These are phyloP conservation scores for Sporopachydermia quercuum DNA, from an alignment of 805 yeast genomes.

Conservation along the genomic window DNA sequence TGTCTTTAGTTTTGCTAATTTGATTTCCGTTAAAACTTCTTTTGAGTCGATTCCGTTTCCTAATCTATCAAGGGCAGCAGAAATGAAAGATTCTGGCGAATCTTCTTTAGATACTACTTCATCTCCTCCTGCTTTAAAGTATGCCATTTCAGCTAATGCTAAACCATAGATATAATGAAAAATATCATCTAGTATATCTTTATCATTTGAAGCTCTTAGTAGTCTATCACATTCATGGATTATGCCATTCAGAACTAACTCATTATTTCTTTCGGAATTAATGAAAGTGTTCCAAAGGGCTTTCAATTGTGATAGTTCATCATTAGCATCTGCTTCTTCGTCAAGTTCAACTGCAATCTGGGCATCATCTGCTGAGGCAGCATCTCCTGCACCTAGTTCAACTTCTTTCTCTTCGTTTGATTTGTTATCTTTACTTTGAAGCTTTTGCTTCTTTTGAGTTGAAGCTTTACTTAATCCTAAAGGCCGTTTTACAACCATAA, in stretches of 20 bases:
- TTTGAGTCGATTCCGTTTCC: constrained; percentile 4
- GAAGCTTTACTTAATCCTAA: constrained; percentile 48
- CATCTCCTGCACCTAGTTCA: constrained; percentile 9
- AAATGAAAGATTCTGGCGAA: background rate
- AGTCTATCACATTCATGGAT: constrained; percentile 87
- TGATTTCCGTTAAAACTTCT: background rate
- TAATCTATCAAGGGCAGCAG: constrained; percentile 18
- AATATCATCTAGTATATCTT: constrained; percentile 26
- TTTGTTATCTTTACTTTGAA: constrained; percentile 18
- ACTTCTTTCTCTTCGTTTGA: constrained; percentile 12
- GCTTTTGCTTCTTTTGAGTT: constrained; percentile 29
- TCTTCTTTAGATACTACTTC: background rate
- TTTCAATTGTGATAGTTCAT: constrained; percentile 60
- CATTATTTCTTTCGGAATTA: constrained; percentile 29
- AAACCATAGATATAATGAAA: constrained; percentile 66
- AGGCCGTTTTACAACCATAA: constrained; percentile 46
- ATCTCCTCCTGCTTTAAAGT: background rate
- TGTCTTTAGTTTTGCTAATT: background rate
- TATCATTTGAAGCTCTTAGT: constrained; percentile 31
- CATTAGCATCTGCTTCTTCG: constrained; percentile 57
- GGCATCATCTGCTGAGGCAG: constrained; percentile 12
- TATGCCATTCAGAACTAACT: constrained; percentile 61
- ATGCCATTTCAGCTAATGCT: constrained; percentile 36
- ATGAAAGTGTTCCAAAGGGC: constrained; percentile 59
- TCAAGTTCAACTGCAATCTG: constrained; percentile 53